A percentile compares a stretch with the other conserved stretches of the same genome.
phyloP scores from a whole-genome alignment of 176 grass and related monocot species.

The Tillandsia fasciculata region DNA sequence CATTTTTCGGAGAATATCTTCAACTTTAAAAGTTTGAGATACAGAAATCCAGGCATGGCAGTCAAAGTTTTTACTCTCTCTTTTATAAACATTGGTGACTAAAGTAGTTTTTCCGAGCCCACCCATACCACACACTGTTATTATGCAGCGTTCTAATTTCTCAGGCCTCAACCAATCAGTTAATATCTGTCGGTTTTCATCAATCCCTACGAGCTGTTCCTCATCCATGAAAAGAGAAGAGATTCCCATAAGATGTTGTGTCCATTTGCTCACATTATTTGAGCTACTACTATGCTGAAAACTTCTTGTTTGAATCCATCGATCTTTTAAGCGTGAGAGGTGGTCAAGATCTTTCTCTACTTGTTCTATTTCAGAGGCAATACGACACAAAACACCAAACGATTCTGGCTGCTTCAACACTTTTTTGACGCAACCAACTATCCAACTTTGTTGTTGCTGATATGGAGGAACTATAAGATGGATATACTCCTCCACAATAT shows the following conservation, averaged over 20 bases:
- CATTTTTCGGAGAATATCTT: conserved; percentile 6
- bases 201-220: conserved; percentile 27
- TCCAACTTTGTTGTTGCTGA: not conserved
- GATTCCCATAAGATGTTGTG: conserved; percentile 2
- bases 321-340: conserved; percentile 2
- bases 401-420: not conserved
- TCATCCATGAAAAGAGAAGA: conserved; percentile 15
- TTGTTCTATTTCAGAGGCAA: not conserved
- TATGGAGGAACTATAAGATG: conserved; percentile 6
- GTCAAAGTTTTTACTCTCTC: conserved; percentile 8
- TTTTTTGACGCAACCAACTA: conserved; percentile 16
- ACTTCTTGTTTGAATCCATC: conserved; percentile 17
- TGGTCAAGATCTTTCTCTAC: conserved; percentile 6
- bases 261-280: no score
- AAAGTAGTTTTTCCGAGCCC: conserved; percentile 27
- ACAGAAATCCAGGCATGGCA: conserved; percentile 24
- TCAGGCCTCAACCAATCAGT: conserved; percentile 8
- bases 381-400: conserved; percentile 12
- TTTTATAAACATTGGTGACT: conserved; percentile 11
- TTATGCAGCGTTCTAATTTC: not conserved
- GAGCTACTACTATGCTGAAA: not conserved
- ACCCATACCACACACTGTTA: conserved; percentile 35
- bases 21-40: conserved; percentile 11
- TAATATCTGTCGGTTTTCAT: conserved; percentile 22
- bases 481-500: conserved; percentile 21